phyloP scores from a whole-genome alignment of 2,329 filamentous ascomycete genomes.

The Leptographium flavum region DNA sequence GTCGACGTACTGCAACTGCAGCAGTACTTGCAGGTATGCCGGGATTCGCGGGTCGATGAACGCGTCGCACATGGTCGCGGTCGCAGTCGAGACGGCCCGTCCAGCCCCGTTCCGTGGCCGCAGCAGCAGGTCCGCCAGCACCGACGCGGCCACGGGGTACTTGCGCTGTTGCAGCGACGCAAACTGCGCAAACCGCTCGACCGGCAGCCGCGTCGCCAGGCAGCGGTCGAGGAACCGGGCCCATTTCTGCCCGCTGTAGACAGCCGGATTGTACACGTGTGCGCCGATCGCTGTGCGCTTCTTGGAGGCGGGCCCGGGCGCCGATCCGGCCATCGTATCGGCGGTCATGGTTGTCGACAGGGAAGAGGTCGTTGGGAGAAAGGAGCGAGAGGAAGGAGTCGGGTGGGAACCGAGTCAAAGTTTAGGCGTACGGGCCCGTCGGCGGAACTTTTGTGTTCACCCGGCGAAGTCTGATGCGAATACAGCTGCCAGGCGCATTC shows the following conservation, averaged over 20 bases:
- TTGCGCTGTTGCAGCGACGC: constrained; percentile 33
- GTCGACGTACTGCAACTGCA: constrained; percentile 35
- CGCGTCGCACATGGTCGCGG: constrained; percentile 21
- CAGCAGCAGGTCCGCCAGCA: constrained; percentile 44
- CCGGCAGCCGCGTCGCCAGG: constrained; percentile 35
- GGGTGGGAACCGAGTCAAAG: neutral
- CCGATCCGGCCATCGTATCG: neutral
- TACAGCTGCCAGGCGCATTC: neutral
- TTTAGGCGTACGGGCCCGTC: neutral
- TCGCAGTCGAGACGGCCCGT: neutral
- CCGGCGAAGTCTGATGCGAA: neutral
- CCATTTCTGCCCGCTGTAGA: constrained; percentile 27
- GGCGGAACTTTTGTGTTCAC: neutral
- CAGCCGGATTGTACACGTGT: constrained; percentile 5
- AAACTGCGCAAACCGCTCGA: constrained; percentile 37
- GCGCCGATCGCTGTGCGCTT: neutral
- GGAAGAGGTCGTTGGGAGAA: too few relatives aligned
- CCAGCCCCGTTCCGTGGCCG: constrained; percentile 25
- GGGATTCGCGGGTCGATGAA: constrained; percentile 44
- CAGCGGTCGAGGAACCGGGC: constrained; percentile 34
- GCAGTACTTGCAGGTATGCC: constrained; percentile 43
- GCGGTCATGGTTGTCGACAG: neutral
- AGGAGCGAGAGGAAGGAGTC: neutral
- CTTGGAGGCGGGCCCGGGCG: neutral
- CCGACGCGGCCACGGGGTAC: constrained; percentile 34